Evolutionary conservation across 768 basidiomycete genomes (phyloP).

Genomic region (Leucosporidium yakuticum): DNA sequence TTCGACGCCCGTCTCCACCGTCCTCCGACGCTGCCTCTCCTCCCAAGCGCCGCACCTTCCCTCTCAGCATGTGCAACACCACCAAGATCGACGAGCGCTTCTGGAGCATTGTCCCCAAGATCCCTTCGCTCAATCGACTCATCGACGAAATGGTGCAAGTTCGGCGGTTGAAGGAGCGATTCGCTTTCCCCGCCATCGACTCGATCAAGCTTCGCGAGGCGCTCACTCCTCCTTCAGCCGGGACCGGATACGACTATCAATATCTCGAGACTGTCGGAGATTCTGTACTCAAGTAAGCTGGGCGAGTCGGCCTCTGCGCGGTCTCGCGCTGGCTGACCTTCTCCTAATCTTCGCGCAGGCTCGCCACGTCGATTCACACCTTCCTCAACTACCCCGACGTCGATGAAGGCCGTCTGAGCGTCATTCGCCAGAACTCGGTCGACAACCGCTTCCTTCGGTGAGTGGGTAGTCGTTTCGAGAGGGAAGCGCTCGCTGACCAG

Average conservation of each 20-base stretch:
- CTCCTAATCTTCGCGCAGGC: slow-evolving; percentile 58
- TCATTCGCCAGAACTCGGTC: slow-evolving; percentile 59
- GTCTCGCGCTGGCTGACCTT: no score
- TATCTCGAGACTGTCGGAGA: slow-evolving; percentile 83
- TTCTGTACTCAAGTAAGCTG: slow-evolving; percentile 25
- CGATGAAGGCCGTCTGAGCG: slow-evolving; percentile 68
- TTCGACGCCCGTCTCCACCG: slow-evolving; percentile 46
- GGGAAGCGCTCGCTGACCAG: no score
- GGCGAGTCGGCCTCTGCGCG: not conserved
- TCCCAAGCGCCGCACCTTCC: not conserved
- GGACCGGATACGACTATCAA: slow-evolving; percentile 68
- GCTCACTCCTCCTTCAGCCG: slow-evolving; percentile 63
- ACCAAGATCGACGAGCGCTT: slow-evolving; percentile 54
- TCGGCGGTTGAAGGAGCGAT: slow-evolving; percentile 46
- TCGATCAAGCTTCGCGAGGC: slow-evolving; percentile 60
- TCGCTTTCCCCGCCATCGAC: slow-evolving; percentile 59
- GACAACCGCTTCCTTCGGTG: slow-evolving; percentile 61
- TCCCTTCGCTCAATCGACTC: slow-evolving; percentile 64
- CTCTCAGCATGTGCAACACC: slow-evolving; percentile 26
- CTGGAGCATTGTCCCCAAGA: slow-evolving; percentile 52
- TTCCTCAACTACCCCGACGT: slow-evolving; percentile 67
- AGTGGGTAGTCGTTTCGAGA: no score
- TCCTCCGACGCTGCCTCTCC: slow-evolving; percentile 7
- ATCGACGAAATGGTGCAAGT: slow-evolving; percentile 45
- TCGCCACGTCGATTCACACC: slow-evolving; percentile 58